Conservation (phyloP, 768 basidiomycete species). For the Strobilomyces dryophilus region DNA sequence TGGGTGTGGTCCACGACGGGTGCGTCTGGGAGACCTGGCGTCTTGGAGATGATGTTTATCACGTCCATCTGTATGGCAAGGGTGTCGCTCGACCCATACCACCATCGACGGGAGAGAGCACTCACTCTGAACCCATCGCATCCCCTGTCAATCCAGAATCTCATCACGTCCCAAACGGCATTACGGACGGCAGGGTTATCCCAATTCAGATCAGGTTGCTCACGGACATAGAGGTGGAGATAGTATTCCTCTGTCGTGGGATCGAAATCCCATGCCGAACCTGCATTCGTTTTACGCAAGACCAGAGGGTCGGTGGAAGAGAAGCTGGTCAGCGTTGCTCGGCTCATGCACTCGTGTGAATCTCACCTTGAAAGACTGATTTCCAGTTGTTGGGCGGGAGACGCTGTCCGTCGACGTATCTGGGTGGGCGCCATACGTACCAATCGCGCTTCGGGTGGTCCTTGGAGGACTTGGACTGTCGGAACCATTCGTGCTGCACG, state of each 20-base stretch:
- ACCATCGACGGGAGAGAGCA: slow-evolving; percentile 4
- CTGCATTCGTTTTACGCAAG: slow-evolving; percentile 28
- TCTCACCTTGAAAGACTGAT: slow-evolving; percentile 57
- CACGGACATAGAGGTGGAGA: slow-evolving; percentile 59
- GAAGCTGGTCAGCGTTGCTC: not conserved
- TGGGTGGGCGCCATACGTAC: slow-evolving; percentile 72
- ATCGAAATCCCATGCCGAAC: slow-evolving; percentile 71
- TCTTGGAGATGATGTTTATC: slow-evolving; percentile 67
- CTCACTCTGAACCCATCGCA: slow-evolving; percentile 72
- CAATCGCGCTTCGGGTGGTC: slow-evolving; percentile 63
- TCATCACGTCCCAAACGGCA: slow-evolving; percentile 61
- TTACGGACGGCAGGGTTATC: slow-evolving; percentile 58
- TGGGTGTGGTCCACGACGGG: slow-evolving; percentile 48
- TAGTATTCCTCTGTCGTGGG: slow-evolving; percentile 64
- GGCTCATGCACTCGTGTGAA: not conserved
- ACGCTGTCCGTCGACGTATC: slow-evolving; percentile 48
- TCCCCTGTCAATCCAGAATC: slow-evolving; percentile 71
- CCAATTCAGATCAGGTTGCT: slow-evolving; percentile 80
- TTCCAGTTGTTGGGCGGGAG: slow-evolving; percentile 74
- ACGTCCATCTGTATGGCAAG: slow-evolving; percentile 52
- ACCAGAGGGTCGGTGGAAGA: not conserved
- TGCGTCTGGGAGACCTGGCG: slow-evolving; percentile 61
- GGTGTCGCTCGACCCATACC: not conserved
- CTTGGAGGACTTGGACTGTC: slow-evolving; percentile 48
- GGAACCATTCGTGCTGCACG: slow-evolving; percentile 67